Evolutionary conservation across 2,329 filamentous ascomycete genomes (phyloP).

Genomic region (Xylariaceae sp.): DNA sequence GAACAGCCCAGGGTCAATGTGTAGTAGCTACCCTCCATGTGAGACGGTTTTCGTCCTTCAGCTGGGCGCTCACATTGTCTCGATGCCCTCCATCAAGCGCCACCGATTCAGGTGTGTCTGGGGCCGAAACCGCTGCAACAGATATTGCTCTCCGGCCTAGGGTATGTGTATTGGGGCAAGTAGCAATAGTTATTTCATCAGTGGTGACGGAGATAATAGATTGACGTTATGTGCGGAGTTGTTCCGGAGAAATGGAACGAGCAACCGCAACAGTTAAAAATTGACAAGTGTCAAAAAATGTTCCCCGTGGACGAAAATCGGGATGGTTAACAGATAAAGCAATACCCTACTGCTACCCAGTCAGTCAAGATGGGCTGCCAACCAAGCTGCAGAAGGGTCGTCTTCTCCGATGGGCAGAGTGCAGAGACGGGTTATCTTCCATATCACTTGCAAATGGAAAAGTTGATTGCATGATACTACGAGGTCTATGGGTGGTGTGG

Average conservation of each 20-base stretch:
- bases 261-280: not conserved
- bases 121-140: not conserved
- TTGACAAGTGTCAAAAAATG: not conserved
- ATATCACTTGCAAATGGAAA: slow-evolving; percentile 1
- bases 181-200: slow-evolving; percentile 2
- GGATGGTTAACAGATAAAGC: not conserved
- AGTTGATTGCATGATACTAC: slow-evolving; percentile 2
- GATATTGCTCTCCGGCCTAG: not conserved
- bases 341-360: not conserved
- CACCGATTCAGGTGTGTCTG: slow-evolving; percentile 5
- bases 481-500: slow-evolving; percentile 13
- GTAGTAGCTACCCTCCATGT: slow-evolving; percentile 3
- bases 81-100: not conserved
- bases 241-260: not conserved
- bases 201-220: slow-evolving; percentile 3
- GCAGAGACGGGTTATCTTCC: not conserved
- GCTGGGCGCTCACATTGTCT: not conserved
- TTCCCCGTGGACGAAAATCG: not conserved
- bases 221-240: not conserved
- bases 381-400: slow-evolving; percentile 4
- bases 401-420: slow-evolving; percentile 2
- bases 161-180: not conserved
- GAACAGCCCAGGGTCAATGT: not conserved
- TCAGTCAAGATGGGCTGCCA: slow-evolving; percentile 3
- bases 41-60: not conserved